A percentile compares a stretch with the other conserved stretches of the same genome.
Evolutionary conservation across 1,284 basidiomycete species (phyloP).

Genomic region (Golubevia pallescens): DNA sequence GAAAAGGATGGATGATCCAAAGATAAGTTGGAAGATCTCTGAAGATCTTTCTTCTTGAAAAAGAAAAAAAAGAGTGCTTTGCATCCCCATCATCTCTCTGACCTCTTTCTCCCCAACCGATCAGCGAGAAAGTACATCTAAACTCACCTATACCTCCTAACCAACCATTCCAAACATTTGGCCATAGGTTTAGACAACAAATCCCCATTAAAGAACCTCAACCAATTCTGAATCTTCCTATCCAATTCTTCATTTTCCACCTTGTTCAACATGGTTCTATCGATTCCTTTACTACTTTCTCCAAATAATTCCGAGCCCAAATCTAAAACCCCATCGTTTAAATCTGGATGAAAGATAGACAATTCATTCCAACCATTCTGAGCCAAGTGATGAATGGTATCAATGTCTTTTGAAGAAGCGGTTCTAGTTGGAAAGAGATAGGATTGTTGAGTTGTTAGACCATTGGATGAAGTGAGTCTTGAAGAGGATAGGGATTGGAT

Average conservation of each 20-base stretch:
- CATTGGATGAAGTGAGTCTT: conserved; percentile 72
- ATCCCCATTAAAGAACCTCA: conserved; percentile 78
- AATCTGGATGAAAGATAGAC: conserved; percentile 70
- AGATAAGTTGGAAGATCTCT: too few relatives aligned
- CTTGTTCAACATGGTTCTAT: conserved; percentile 79
- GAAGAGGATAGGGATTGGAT: conserved; percentile 80
- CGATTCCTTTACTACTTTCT: conserved; percentile 75
- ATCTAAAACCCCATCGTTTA: conserved; percentile 43
- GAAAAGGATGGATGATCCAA: neutral
- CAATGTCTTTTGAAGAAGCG: conserved; percentile 69
- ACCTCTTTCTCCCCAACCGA: too few relatives aligned
- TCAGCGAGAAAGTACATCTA: neutral
- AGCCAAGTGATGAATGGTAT: conserved; percentile 83
- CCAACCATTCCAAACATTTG: conserved; percentile 94
- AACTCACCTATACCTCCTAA: conserved; percentile 83
- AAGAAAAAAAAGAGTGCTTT: too few relatives aligned
- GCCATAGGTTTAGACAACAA: conserved; percentile 81
- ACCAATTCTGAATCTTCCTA: conserved; percentile 71
- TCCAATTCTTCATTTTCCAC: conserved; percentile 75
- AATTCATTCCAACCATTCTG: conserved; percentile 78
- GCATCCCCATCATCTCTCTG: neutral
- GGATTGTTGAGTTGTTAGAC: conserved; percentile 71
- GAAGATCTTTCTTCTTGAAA: too few relatives aligned
- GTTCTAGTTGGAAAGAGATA: conserved; percentile 75
- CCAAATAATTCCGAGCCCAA: conserved; percentile 73